Base-by-base conservation (phyloP, 2,329 filamentous ascomycete genomes). In the Pseudogymnoascus sp. region DNA sequence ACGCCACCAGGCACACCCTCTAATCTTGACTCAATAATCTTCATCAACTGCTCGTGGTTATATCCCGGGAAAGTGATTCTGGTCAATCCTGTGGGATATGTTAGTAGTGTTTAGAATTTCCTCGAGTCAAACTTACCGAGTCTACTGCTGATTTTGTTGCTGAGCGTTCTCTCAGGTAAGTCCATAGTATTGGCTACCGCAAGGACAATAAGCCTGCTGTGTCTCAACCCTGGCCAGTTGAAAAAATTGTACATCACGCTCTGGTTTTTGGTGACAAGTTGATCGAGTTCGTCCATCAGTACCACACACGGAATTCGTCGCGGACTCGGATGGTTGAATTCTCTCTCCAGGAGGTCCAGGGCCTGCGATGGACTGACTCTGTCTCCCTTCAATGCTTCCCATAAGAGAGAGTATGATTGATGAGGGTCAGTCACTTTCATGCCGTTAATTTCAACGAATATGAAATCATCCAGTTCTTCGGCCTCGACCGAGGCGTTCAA, bases 201-300 rank as follows among this genome's bases (percentile, higher is more conserved):
- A 6, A 99, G 84, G 6, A 99, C 95, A 73, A 99, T 97, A 47
- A 99, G 81, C 57, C 92, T 86, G 60, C 91, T 96, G 74, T 99
- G 92, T 58, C 90, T 85, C 60, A 97, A 79, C 9, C 90, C 89
- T 3, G 94, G 94, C 94, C 94, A 99, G 71, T 99, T 99, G 82
- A 99, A 99, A 75, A 99, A 99, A 74, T 99, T 99, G 78, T 99
- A 99, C 94, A 99, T 99, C 75, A 99, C 94, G n/a, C 90, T 93
- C 74, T 99, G 95, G 70, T 96, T 97, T 71, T 93, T 94, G 11
- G 94, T 99, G 4, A 99, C 95, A 6, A 99, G 83, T 75, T 99
- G 94, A 72, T 99, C 94, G 57, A 99, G 81, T 75, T 99, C 94
- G 70, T 99, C 94, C 94, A 99, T 99, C 58, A 99, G 77, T 2